Base-by-base conservation (phyloP, 495 filamentous ascomycete species). In the Penicillium herquei region DNA sequence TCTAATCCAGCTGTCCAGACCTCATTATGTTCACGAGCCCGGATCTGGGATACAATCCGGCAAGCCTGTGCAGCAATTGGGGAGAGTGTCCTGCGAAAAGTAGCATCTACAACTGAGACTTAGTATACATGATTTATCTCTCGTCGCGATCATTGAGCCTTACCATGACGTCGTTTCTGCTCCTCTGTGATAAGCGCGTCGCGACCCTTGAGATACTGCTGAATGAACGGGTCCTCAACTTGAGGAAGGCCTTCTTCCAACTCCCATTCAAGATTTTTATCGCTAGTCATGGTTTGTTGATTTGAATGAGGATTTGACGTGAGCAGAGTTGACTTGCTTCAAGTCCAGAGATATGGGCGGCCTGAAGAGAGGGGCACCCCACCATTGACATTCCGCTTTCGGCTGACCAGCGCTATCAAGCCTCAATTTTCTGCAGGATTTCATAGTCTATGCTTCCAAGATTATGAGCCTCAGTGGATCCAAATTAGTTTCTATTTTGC, bases 91-190 rank as follows among this genome's bases (percentile, higher is more conserved):
- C 86, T 82, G 66, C 68, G 71, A 30, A 76, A 66, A 31, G 64
- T 72, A 10, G 63, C 68, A 54, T 78, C 75, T 78, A 9, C 48
- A n/a, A 17, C 6, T 14, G 49, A 10, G 31, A 41, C 3, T 49
- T 41, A 46, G 10, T 12, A 21, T 43, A 41, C 55, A 17, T 48
- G 33, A 37, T 37, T 37, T 37, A 9, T 2, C 31, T 12, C 12
- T n/a, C 6, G 11, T 7, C 0, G 26, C 31, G 8, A 17, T 26
- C 14, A 31, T 30, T n/a, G 14, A 21, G 32, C 13, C 43, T 14
- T 66, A 92, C 89, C 91, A 70, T 91, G 92, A 44, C 93, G 83
- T 55, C 89, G 83, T 59, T 87, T 87, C 59, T 87, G 84, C 66
- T 98, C 94, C 61, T 93, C 79, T 7, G 74, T 78, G 46, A 96